These are phyloP conservation scores for Entonaema liquescens DNA, from an alignment of 495 filamentous ascomycete species.

Conservation along the genomic window DNA sequence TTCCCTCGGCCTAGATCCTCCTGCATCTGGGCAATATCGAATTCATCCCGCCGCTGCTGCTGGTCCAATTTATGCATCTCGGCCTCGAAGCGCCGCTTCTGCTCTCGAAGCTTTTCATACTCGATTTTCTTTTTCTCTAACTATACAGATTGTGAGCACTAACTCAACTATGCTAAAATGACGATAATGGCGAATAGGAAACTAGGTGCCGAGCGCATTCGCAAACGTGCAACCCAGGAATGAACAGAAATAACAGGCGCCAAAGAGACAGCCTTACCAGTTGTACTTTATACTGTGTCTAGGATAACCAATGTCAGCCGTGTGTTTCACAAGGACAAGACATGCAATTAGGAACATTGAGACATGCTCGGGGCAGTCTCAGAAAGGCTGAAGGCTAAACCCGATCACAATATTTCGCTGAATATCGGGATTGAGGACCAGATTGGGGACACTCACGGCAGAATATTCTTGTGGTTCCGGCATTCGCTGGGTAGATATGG, in stretches of 20 bases:
- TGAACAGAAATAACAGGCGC: conserved; percentile 12
- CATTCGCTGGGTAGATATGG: conserved; percentile 63
- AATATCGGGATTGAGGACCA: conserved; percentile 11
- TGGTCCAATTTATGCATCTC: conserved; percentile 87
- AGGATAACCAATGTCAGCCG: conserved; percentile 44
- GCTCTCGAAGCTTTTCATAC: conserved; percentile 84
- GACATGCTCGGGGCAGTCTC: conserved; percentile 37
- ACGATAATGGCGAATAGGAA: conserved; percentile 15
- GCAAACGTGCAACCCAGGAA: conserved; percentile 17
- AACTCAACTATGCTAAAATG: conserved; percentile 16
- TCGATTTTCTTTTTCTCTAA: conserved; percentile 92
- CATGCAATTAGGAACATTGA: conserved; percentile 43
- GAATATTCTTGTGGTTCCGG: conserved; percentile 56
- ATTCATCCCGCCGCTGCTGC: conserved; percentile 79
- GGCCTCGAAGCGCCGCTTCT: conserved; percentile 83
- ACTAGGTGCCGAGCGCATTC: not conserved
- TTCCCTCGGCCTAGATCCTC: conserved; percentile 69
- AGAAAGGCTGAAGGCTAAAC: conserved; percentile 16
- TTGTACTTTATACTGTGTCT: conserved; percentile 68
- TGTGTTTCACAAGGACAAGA: conserved; percentile 43
- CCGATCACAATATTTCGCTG: conserved; percentile 5
- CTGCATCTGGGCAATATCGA: conserved; percentile 82
- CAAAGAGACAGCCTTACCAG: conserved; percentile 56
- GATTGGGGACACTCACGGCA: conserved; percentile 48
- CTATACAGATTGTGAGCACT: conserved; percentile 58